Base-by-base conservation (phyloP, 2,329 filamentous ascomycete species). In the Hypoxylon sp. region DNA sequence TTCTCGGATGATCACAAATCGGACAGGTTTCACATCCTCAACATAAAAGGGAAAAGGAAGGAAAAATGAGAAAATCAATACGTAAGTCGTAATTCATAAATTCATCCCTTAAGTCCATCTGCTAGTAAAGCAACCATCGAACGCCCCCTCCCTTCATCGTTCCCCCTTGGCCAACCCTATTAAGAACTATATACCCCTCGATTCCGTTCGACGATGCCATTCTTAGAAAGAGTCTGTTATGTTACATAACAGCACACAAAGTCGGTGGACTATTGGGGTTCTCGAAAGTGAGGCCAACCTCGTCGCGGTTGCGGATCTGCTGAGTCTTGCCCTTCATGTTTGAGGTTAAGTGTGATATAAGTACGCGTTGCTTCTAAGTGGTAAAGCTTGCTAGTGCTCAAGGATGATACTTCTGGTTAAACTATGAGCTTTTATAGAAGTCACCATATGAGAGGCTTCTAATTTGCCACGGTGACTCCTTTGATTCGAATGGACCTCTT, bases 211-310 rank as follows among this genome's bases (percentile, higher is more conserved):
- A 32, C 11, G 11, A 25, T 23, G 14, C 43, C 16, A 25, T 25
- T 23, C 7, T 53, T 16, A 21, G 14, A 23, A 27, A 16, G n/a
- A 14, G n/a, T 11, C 3, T 11, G 16, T 19, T 11, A 2, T 43
- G 14, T 55, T 59, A 69, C 61, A 69, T 69, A 16, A 69, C 67
- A 14, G 67, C 25, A n/a, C 67, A 69, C 4, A 69, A 16, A 6
- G 23, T 51, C 2, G 50, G 34, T 47, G 4, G 50, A 32, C 2
- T 52, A 8, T 43, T 32, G 3, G 53, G 50, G 19, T 37, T 34
- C 16, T 16, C 50, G 8, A 65, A 45, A 11, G 32, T 45, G 16
- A 67, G 64, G 25, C 61, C 61, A 30, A 67, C 54, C 3, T 65
- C 54, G 16, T 60, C 60, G 27, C 56, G 27, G 16, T 63, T 66